Evolutionary conservation across 306 rosid species (phyloP), one percentile per base, ranked within the genome.

Genomic region (Malus sieversii): DNA sequence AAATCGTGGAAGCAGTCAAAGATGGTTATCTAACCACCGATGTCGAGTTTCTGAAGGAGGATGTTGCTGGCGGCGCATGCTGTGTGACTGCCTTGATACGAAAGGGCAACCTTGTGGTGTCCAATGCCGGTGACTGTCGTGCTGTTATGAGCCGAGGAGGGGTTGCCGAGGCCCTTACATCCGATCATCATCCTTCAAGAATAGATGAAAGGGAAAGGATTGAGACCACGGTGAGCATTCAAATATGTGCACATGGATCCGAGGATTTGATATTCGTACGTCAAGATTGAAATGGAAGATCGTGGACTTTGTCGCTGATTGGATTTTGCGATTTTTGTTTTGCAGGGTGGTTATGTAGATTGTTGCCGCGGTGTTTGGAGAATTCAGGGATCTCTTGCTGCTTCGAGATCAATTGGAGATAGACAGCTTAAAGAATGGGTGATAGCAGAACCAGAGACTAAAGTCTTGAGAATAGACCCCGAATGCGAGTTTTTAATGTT

Each of bases 281-380:
- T 22, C 29, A 29, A n/a, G 45, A 10, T 73, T 13, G 45, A 20
- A 30, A 13, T 25, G 63, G 10, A 46, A 74, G 46, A 38, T 70
- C 0, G 14, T 30, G 27, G 57, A 44, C 1, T 10, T 23, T 44
- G 14, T 53, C 11, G 2, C 35, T 74, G 75, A 80, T 72, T 29
- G 46, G 27, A 6, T 8, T 75, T 69, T 65, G 72, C 65, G 6
- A 11, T 40, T 46, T 30, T 12, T 65, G 13, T 19, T 74, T 59
- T 57, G 61, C 44, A 86, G 90, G 91, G 88, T 61, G 91, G 91
- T 60, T 85, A 77, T 68, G 85, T 87, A 10, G 91, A 87, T 61
- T 75, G 23, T 40, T 76, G 86, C 74, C 78, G 45, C 2, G 77
- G 87, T 10, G 87, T 69, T 52, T 87, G 91, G 91, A 79, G 91